Evolutionary conservation across 768 basidiomycete species (phyloP), one percentile per base, ranked within the genome.

Genomic region (Calvatia gigantea): DNA sequence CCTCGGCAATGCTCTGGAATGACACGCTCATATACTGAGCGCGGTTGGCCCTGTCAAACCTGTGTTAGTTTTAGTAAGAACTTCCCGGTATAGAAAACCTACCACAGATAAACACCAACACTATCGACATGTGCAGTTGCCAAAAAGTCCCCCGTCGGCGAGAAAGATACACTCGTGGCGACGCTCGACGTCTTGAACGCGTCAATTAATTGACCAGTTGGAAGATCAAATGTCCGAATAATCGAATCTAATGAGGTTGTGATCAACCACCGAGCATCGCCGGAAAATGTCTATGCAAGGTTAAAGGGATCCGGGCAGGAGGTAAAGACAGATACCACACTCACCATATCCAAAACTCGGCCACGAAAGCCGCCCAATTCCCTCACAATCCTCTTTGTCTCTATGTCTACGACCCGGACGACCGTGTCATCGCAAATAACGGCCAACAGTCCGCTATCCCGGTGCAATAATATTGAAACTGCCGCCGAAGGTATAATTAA

Each of bases 21-120:
- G 93, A 77, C 15, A 97, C 81, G 57, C 96, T 90, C 0, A 86
- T 70, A 67, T 94, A 98, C 67, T 98, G 97, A 8, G 95, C 94
- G 46, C 94, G 86, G 70, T 99, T 98, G 11, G 95, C 93, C 94
- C 90, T 94, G 58, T 48, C 60, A 37, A 12, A 0, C 49, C 25
- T 53, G 32, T 15, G 51, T 59, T 11, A 58, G 35, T 29, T 53
- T 58, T 43, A 27, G 42, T 21, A 12, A 6, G 21, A 12, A 51
- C 35, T 23, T 17, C 39, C 6, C 42, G 31, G 19, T 17, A 27
- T 42, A 19, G 37, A 7, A 47, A 14, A 51, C 80, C 53, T 56
- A 89, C 94, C 97, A 99, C n/a, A 99, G 80, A 69, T 89, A 95
- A 2, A 99, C 81, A 9, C 95, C 97, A 51, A 98, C 87, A 56